Evolutionary conservation across 495 filamentous ascomycete species (phyloP).

Genomic region (Geopyxis carbonaria): DNA sequence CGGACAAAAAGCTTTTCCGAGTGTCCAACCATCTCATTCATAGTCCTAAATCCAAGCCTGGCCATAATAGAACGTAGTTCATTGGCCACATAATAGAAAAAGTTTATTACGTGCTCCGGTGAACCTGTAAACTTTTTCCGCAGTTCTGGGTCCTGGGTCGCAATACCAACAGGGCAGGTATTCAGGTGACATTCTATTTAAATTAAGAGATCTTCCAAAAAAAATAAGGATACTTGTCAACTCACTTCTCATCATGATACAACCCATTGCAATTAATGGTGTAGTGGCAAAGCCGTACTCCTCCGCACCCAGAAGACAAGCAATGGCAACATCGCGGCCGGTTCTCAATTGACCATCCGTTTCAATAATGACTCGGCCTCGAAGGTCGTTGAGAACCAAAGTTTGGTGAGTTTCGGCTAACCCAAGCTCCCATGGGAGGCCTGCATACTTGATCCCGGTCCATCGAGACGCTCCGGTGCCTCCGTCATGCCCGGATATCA

Average conservation of each 20-base stretch:
- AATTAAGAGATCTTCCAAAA: conserved; percentile 7
- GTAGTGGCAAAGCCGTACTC: conserved; percentile 98
- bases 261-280: conserved; percentile 92
- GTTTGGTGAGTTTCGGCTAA: conserved; percentile 98
- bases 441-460: conserved; percentile 99
- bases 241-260: conserved; percentile 94
- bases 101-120: conserved; percentile 98
- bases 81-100: conserved; percentile 98
- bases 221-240: conserved; percentile 15
- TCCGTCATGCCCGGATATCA: conserved; percentile 96
- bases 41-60: conserved; percentile 77
- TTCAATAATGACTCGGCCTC: conserved; percentile 92
- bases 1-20: conserved; percentile 75
- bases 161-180: conserved; percentile 92
- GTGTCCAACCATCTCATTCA: conserved; percentile 98
- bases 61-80: conserved; percentile 98
- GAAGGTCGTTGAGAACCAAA: conserved; percentile 91
- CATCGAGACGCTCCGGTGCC: conserved; percentile 95
- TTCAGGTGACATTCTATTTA: conserved; percentile 42
- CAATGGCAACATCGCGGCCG: conserved; percentile 88
- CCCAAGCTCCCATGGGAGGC: conserved; percentile 95
- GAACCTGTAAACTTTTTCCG: conserved; percentile 89
- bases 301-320: conserved; percentile 89
- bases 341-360: conserved; percentile 94
- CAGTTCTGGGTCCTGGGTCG: conserved; percentile 88